Percentiles rank a stretch among this genome's conserved stretches.
Conservation (phyloP, 192 early-diverging fungal species). For the Chytriomyces sp. region DNA sequence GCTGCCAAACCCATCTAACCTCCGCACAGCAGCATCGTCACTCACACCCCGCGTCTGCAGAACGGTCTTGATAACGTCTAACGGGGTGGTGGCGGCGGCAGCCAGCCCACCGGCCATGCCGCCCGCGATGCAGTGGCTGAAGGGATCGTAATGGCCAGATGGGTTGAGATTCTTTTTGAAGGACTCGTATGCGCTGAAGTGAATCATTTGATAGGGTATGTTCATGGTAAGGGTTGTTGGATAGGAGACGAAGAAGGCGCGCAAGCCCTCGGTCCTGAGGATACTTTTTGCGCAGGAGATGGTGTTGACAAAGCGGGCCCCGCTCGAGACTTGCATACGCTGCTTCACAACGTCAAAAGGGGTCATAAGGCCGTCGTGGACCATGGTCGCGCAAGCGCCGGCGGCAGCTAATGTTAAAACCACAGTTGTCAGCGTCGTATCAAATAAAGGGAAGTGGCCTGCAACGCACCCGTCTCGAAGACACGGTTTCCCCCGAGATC, state of each 20-base stretch:
- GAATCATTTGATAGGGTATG: slow-evolving; percentile 92
- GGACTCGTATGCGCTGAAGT: slow-evolving; percentile 91
- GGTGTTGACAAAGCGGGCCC: slow-evolving; percentile 70
- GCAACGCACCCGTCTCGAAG: slow-evolving; percentile 57
- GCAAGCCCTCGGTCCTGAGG: slow-evolving; percentile 72
- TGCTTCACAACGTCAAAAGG: slow-evolving; percentile 98
- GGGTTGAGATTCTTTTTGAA: slow-evolving; percentile 84
- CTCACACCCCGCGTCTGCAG: slow-evolving; percentile 89
- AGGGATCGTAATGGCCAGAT: slow-evolving; percentile 77
- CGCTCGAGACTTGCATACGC: slow-evolving; percentile 83
- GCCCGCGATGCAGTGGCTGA: slow-evolving; percentile 82
- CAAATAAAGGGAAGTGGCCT: background rate
- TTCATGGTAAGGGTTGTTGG: slow-evolving; percentile 94
- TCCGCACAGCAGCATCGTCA: slow-evolving; percentile 68
- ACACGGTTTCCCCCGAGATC: slow-evolving; percentile 57
- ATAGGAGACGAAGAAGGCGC: slow-evolving; percentile 91
- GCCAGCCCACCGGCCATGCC: slow-evolving; percentile 88
- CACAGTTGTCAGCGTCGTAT: background rate
- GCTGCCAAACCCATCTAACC: slow-evolving; percentile 69
- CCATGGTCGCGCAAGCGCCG: slow-evolving; percentile 84
- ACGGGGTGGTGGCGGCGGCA: slow-evolving; percentile 83
- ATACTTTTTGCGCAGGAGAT: slow-evolving; percentile 71
- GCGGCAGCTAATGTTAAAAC: slow-evolving; percentile 60
- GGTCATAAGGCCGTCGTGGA: slow-evolving; percentile 90
- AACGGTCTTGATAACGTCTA: slow-evolving; percentile 93